Evolutionary conservation across 208 protist genomes (phyloP).

Genomic region (Leishmania braziliensis): DNA sequence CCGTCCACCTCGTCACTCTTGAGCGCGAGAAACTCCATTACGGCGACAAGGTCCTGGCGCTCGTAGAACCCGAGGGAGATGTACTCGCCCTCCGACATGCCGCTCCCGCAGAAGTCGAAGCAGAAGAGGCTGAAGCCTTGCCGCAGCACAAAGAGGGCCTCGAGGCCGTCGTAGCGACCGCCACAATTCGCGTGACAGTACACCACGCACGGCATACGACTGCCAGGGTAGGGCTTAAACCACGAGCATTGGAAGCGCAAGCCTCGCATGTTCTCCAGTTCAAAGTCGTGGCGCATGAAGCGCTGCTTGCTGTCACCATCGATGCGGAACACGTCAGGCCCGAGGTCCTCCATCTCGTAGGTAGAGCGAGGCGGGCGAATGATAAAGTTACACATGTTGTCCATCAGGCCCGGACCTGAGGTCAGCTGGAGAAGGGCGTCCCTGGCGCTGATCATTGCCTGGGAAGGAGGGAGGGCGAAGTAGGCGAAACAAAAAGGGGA

Average conservation of each 20-base stretch:
- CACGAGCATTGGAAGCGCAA: conserved; percentile 82
- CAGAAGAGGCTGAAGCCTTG: conserved; percentile 90
- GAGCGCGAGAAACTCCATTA: conserved; percentile 83
- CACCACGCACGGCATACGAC: conserved; percentile 81
- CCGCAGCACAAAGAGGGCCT: conserved; percentile 79
- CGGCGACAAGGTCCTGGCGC: conserved; percentile 90
- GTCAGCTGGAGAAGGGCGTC: conserved; percentile 45
- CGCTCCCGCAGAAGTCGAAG: conserved; percentile 94
- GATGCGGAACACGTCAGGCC: conserved; percentile 68
- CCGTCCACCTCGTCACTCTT: conserved; percentile 66
- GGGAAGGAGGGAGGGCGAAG: not conserved
- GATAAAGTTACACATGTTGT: conserved; percentile 85
- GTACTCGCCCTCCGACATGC: conserved; percentile 94
- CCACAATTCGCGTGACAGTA: conserved; percentile 94
- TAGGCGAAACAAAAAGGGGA: not conserved
- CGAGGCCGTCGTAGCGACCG: conserved; percentile 74
- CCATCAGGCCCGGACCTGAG: conserved; percentile 50
- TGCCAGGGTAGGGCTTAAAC: conserved; percentile 55
- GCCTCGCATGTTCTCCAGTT: conserved; percentile 82
- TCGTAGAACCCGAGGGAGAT: conserved; percentile 96
- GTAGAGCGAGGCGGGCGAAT: conserved; percentile 80
- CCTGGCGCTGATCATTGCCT: conserved; percentile 42
- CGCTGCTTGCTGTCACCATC: conserved; percentile 36
- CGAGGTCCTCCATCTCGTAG: conserved; percentile 63
- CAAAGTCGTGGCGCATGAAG: conserved; percentile 73